Base-by-base conservation (phyloP, 768 basidiomycete species). In the Terana coerulea region DNA sequence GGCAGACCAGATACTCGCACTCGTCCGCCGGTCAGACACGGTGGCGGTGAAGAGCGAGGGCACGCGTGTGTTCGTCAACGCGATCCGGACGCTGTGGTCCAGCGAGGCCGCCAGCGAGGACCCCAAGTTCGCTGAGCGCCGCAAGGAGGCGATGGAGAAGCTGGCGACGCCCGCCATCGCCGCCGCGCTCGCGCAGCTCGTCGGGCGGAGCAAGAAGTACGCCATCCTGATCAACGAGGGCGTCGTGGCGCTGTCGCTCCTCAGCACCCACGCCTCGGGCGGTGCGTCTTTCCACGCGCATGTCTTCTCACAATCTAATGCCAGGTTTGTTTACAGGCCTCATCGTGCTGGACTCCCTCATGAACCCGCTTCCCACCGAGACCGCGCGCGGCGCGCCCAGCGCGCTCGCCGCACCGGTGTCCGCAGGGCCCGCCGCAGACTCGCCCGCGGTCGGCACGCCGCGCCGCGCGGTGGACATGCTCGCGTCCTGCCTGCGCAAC, bases 151-250 rank as follows among this genome's bases (percentile, higher is more conserved):
- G 19, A 77, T 86, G 50, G 69, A 73, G 46, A 63, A 68, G 2
- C 64, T 89, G 17, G 68, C 77, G 28, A 80, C 73, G 12, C 63
- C 69, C n/a, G 74, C 81, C 15, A 80, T 79, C 52, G 78, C 81
- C 0, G 74, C 75, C 3, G 78, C 82, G 24, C 74, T 98, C 28
- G 78, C 83, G 1, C 81, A 77, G 49, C 79, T 97, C 51, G 74
- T 95, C 15, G 80, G 80, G 22, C 77, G 86, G 55, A 91, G 90
- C 62, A 80, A 76, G 55, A 86, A 84, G 63, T 92, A 91, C 63
- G 86, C 90, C 1, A 74, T 92, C 34, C 75, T 98, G 28, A 79
- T 97, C 48, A 95, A 93, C 59, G 95, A 98, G 66, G 90, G 86
- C 2, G 75, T 95, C 19, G 80, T 97, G 36, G 89, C 90, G 3